Evolutionary conservation across 805 yeast genomes (phyloP).

Genomic region (Metschnikowia proteae): DNA sequence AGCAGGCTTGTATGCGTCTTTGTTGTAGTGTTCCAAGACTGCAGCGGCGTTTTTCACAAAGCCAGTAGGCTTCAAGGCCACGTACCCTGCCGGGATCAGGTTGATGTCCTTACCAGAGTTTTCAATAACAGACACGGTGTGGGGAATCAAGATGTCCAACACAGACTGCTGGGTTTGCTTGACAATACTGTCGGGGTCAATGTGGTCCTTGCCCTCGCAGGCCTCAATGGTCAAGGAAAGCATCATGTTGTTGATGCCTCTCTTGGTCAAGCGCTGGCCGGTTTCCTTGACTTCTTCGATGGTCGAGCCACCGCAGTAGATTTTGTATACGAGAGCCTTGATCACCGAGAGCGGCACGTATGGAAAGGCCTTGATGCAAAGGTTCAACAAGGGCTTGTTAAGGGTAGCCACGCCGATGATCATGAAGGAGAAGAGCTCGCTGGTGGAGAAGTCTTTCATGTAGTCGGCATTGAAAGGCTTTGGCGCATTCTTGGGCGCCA

Average conservation of each 20-base stretch:
- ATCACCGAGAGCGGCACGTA: constrained; percentile 68
- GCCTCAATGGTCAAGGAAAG: constrained; percentile 91
- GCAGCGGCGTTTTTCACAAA: constrained; percentile 72
- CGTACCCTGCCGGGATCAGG: constrained; percentile 83
- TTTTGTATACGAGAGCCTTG: constrained; percentile 69
- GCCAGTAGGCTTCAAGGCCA: constrained; percentile 93
- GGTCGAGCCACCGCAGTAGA: constrained; percentile 89
- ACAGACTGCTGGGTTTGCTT: constrained; percentile 64
- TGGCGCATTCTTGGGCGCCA: constrained; percentile 10
- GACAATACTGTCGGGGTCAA: constrained; percentile 58
- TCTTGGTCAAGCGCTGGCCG: constrained; percentile 58
- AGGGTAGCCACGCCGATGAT: constrained; percentile 68
- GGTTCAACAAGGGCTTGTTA: constrained; percentile 56
- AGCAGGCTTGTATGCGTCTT: constrained; percentile 36
- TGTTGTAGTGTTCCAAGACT: constrained; percentile 59
- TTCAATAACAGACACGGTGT: constrained; percentile 57
- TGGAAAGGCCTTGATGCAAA: constrained; percentile 66
- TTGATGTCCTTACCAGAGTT: constrained; percentile 47
- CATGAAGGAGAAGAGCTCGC: constrained; percentile 60
- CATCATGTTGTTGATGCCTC: constrained; percentile 94
- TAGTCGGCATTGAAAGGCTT: constrained; percentile 14
- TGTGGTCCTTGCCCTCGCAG: constrained; percentile 69
- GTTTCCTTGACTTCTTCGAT: constrained; percentile 65
- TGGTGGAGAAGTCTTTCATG: constrained; percentile 44
- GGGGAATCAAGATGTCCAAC: constrained; percentile 64